Evolutionary conservation across 2,329 filamentous ascomycete species (phyloP).

Genomic region (Blastomyces parvus): DNA sequence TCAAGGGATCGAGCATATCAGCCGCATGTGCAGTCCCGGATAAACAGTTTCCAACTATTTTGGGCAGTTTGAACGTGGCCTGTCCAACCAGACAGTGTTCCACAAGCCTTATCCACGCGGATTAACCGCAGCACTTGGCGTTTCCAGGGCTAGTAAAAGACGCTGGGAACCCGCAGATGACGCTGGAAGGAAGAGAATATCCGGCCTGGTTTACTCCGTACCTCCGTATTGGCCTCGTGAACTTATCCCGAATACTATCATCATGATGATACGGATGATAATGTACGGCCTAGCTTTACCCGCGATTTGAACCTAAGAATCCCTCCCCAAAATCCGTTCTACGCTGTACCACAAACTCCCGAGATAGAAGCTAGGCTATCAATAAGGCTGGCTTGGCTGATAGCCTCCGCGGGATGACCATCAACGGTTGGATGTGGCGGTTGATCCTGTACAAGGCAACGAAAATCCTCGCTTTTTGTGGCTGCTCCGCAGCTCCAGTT

Average conservation of each 20-base stretch:
- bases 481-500: background rate
- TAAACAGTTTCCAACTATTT: background rate
- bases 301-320: background rate
- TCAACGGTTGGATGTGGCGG: background rate
- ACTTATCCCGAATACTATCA: background rate
- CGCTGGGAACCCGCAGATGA: background rate
- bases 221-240: background rate
- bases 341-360: background rate
- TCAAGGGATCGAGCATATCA: background rate
- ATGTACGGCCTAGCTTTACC: background rate
- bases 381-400: background rate
- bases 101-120: background rate
- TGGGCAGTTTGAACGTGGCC: background rate
- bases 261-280: background rate
- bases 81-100: background rate
- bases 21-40: background rate
- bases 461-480: background rate
- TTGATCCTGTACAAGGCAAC: background rate
- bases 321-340: background rate
- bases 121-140: background rate
- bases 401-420: background rate
- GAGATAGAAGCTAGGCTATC: background rate
- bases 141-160: background rate
- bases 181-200: background rate
- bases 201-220: background rate